These are phyloP conservation scores for Crithidia thermophila DNA, from an alignment of 208 protist genomes.

Conservation along the genomic window DNA sequence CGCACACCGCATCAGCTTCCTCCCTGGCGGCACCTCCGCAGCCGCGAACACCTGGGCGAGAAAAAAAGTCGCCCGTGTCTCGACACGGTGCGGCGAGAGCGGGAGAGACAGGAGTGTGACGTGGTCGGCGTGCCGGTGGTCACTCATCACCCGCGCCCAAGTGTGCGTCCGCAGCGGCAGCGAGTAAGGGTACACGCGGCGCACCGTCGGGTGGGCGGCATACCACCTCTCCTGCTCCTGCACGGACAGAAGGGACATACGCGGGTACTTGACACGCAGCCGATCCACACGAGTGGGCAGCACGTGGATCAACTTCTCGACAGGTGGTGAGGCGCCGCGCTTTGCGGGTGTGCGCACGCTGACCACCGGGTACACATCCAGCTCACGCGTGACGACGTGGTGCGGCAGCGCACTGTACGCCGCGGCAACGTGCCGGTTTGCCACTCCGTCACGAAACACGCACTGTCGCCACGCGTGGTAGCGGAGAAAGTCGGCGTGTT, in stretches of 20 bases:
- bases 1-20: neutral
- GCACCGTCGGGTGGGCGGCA: slow-evolving; percentile 4
- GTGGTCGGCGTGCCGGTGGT: neutral
- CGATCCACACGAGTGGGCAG: slow-evolving; percentile 19
- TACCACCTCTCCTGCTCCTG: slow-evolving; percentile 31
- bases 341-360: slow-evolving; percentile 3
- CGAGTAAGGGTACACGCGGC: neutral
- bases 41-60: neutral
- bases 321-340: neutral
- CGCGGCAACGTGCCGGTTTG: neutral
- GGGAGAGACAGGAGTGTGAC: slow-evolving; percentile 24
- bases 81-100: slow-evolving; percentile 20
- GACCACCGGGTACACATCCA: slow-evolving; percentile 37
- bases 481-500: slow-evolving; percentile 25
- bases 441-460: neutral
- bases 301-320: slow-evolving; percentile 22
- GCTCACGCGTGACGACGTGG: slow-evolving; percentile 30
- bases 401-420: slow-evolving; percentile 31
- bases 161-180: neutral
- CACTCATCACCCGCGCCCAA: neutral
- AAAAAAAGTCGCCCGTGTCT: slow-evolving; percentile 22
- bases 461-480: slow-evolving; percentile 15
- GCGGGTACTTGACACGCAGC: slow-evolving; percentile 32
- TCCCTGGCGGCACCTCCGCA: neutral
- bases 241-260: slow-evolving; percentile 30